Conservation (phyloP, 1,139 yeast genomes). For the Saccharomyces hybrid region DNA sequence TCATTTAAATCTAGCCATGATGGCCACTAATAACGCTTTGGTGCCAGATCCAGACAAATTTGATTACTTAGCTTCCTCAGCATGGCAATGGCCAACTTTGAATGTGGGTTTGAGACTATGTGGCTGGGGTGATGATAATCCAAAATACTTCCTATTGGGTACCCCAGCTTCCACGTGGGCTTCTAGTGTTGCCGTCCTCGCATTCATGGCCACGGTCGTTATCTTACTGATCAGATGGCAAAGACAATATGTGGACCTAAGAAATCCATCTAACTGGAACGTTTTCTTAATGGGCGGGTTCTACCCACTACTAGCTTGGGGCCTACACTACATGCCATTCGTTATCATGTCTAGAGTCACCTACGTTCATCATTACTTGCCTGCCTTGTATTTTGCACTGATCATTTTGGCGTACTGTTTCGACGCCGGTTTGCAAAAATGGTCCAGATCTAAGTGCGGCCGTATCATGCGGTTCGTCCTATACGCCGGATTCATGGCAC, state of each 20-base stretch:
- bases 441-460: conserved; percentile 29
- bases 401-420: conserved; percentile 68
- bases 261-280: conserved; percentile 32
- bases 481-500: conserved; percentile 42
- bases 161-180: conserved; percentile 94
- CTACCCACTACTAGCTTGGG: conserved; percentile 91
- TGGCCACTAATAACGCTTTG: conserved; percentile 96
- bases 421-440: conserved; percentile 49
- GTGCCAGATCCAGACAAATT: conserved; percentile 87
- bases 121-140: conserved; percentile 79
- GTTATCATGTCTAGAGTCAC: conserved; percentile 95
- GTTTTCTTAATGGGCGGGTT: conserved; percentile 71
- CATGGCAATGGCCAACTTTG: conserved; percentile 98
- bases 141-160: conserved; percentile 83
- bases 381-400: conserved; percentile 93
- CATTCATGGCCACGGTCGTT: conserved; percentile 50
- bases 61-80: conserved; percentile 83
- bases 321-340: conserved; percentile 84
- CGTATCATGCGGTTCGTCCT: conserved; percentile 30
- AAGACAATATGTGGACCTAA: conserved; percentile 73
- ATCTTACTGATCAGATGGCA: conserved; percentile 81
- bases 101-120: conserved; percentile 91
- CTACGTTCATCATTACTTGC: conserved; percentile 93
- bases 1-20: conserved; percentile 93
- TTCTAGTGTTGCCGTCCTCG: conserved; percentile 61